Evolutionary conservation across 441 rosid genomes (phyloP), one percentile per base, ranked within the genome.

Genomic region (California macrophylla): DNA sequence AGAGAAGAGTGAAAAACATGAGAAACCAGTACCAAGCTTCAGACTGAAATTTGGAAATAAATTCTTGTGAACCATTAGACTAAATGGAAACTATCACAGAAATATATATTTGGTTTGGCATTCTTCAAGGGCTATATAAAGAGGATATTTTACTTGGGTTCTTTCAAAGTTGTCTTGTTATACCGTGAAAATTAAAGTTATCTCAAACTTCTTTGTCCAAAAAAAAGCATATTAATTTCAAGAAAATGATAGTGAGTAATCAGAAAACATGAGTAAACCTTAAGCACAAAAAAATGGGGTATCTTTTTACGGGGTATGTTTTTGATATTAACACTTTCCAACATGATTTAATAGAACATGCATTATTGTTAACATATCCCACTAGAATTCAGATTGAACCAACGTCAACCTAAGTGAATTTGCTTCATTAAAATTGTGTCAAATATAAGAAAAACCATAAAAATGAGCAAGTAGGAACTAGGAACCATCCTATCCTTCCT

Each of bases 401-500:
- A 67, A 6, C 29, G 56, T 13, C 2, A 65, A n/a, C n/a, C 36
- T 32, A 32, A 32, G 36, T 47, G 25, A 25, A 20, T 60, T 47
- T n/a, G 34, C 26, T 24, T 21, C 32, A 56, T 18, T 9, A 65
- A n/a, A 72, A 45, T 23, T 28, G 21, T 45, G 67, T 25, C 52
- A 34, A 34, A 34, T 34, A 34, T 2, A 34, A 6, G 4, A 6
- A 34, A 34, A 34, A 4, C 8, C 38, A 34, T 34, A 6, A 6
- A 34, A 34, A 6, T 2, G 38, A 34, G 38, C 38, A 34, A 34
- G 38, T 6, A 34, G 8, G 38, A 34, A 34, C 38, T 61, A 58
- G 76, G 82, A 78, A 72, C 74, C 74, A 67, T 69, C 79, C 74
- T 67, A 34, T 6, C 8, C 0, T 6, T 6, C 4, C 6, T 34